Conservation (phyloP, 2,329 filamentous ascomycete genomes). For the Cladosporium austrohemisphaericum region DNA sequence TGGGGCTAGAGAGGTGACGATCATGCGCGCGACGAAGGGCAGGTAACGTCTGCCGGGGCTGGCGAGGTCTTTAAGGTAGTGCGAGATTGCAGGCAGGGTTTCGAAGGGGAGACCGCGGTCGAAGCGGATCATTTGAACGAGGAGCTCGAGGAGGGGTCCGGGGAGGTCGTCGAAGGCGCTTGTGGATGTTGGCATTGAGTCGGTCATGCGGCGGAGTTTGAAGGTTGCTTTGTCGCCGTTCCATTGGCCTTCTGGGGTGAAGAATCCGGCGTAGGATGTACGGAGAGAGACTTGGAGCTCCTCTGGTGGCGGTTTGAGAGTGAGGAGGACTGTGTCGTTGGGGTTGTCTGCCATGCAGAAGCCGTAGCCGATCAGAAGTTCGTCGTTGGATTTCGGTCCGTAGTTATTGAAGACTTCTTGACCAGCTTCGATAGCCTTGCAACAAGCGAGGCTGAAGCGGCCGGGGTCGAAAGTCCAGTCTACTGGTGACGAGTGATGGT, state of each 20-base stretch:
- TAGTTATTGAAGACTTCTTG: constrained; percentile 53
- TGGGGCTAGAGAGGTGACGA: constrained; percentile 32
- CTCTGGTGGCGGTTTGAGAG: constrained; percentile 39
- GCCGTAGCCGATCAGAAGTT: constrained; percentile 52
- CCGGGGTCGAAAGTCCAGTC: constrained; percentile 44
- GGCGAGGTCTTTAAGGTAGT: constrained; percentile 23
- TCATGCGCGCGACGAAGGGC: constrained; percentile 33
- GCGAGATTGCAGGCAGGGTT: constrained; percentile 21
- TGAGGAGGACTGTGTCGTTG: constrained; percentile 44
- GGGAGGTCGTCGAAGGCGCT: constrained; percentile 29
- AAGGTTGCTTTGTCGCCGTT: constrained; percentile 36
- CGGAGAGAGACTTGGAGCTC: constrained; percentile 32
- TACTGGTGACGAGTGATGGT: constrained; percentile 44
- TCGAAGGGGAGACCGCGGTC: constrained; percentile 31
- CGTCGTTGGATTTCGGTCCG: constrained; percentile 51
- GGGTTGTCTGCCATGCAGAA: constrained; percentile 48
- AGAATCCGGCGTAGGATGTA: constrained; percentile 32
- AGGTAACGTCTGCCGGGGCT: constrained; percentile 29
- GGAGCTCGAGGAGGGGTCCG: constrained; percentile 33
- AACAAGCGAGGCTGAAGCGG: constrained; percentile 38
- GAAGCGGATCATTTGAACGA: constrained; percentile 33
- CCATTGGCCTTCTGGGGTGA: constrained; percentile 31
- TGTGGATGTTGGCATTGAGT: constrained; percentile 1
- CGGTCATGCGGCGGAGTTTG: constrained; percentile 28
- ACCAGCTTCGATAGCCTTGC: constrained; percentile 34